Base-by-base conservation (phyloP, 208 protist species). In the Trypanosoma mega region DNA sequence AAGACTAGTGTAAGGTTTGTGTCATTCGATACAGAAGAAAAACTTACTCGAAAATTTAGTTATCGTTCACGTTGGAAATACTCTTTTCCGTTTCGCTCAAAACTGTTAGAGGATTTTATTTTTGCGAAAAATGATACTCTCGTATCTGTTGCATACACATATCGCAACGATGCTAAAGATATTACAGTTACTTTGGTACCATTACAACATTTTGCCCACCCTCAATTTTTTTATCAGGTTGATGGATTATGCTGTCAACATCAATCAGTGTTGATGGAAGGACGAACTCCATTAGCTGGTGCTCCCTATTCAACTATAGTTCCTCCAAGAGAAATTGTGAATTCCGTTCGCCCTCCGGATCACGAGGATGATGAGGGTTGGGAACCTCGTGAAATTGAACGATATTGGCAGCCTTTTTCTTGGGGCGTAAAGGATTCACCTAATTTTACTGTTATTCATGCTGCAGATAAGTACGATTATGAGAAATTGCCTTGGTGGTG, bases 401-500 rank as follows among this genome's bases (percentile, higher is more conserved):
- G 26, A 1, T 94, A 90, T 68, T 91, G 83, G 59, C 87, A 94
- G 68, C 87, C 87, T 33, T 91, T 90, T 63, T 94, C 87, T 8
- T 94, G 87, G 84, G 87, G 87, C n/a, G 83, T 94, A 0, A 65
- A 56, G n/a, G 70, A 82, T 30, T 90, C 82, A 11, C 75, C 80
- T 8, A 69, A 76, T 47, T 76, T 82, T 65, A 92, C 87, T 27
- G 80, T 94, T 43, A 68, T 94, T 31, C 87, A 94, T 74, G 87
- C 87, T 36, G 87, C 87, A 16, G 84, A 94, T 74, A 74, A 76
- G 67, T 94, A 94, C 64, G 87, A 94, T 64, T 91, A 91, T 66
- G 87, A 94, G 61, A 29, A 52, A 39, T 55, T 94, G 31, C 83
- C 87, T 59, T 88, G 78, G 80, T 94, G 84, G 80, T 85, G 72